phyloP scores from a whole-genome alignment of 306 rosid species.

The Malus orientalis region DNA sequence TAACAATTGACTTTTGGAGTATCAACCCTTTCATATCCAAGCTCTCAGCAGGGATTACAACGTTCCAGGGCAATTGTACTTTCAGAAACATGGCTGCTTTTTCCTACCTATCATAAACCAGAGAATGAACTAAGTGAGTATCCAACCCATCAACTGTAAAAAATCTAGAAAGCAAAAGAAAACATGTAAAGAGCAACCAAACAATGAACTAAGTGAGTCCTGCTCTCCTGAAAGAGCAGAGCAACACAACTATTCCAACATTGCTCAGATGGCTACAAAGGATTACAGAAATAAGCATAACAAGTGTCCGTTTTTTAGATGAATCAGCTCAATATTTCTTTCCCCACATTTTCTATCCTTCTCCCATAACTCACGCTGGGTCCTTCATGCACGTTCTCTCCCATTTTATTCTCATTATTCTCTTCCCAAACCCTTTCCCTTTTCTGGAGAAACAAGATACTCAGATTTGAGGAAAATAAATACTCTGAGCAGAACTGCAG shows the following conservation, averaged over 20 bases:
- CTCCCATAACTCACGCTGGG: neutral
- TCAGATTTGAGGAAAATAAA: neutral
- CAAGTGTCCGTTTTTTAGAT: neutral
- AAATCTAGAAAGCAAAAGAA: neutral
- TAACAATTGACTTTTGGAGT: constrained; percentile 60
- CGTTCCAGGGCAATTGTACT: constrained; percentile 72
- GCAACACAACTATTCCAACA: neutral
- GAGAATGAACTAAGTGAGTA: neutral
- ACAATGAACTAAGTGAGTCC: neutral
- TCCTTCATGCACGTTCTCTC: neutral
- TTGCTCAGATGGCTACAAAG: neutral
- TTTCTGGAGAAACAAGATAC: neutral
- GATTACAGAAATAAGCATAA: neutral
- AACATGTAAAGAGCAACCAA: neutral
- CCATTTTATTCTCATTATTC: neutral
- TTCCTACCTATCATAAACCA: constrained; percentile 22
- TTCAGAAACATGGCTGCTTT: constrained; percentile 52
- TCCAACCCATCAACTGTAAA: neutral
- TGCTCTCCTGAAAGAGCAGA: neutral
- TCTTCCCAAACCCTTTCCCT: neutral
- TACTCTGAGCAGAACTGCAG: neutral
- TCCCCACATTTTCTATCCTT: neutral
- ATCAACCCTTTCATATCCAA: constrained; percentile 49
- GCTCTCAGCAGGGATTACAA: constrained; percentile 59
- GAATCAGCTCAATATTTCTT: neutral